A percentile compares a stretch with the other conserved stretches of the same genome.
These are phyloP conservation scores for Amanita inopinata DNA, from an alignment of 768 basidiomycete species.

Conservation along the genomic window DNA sequence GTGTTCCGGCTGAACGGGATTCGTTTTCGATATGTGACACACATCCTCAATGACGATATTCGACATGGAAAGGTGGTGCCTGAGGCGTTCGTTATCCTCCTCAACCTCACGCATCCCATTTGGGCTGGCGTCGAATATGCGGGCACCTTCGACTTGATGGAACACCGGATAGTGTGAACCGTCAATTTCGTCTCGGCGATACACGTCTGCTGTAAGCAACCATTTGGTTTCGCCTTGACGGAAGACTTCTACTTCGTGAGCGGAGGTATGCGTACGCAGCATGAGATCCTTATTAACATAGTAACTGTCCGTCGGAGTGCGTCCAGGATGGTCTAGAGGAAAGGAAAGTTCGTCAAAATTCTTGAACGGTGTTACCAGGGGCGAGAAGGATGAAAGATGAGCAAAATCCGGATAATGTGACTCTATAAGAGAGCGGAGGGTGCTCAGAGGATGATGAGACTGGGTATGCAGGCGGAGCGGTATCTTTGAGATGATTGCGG, in stretches of 20 bases:
- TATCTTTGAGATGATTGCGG: slow-evolving; percentile 77
- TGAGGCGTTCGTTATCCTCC: slow-evolving; percentile 61
- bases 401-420: slow-evolving; percentile 70
- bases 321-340: slow-evolving; percentile 86
- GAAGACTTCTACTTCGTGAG: slow-evolving; percentile 94
- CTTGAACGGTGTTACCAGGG: slow-evolving; percentile 80
- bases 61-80: slow-evolving; percentile 48
- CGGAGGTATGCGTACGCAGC: slow-evolving; percentile 97
- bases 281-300: slow-evolving; percentile 86
- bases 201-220: slow-evolving; percentile 94
- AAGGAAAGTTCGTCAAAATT: slow-evolving; percentile 98
- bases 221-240: slow-evolving; percentile 65
- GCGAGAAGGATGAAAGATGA: slow-evolving; percentile 70
- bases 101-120: slow-evolving; percentile 52
- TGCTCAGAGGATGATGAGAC: slow-evolving; percentile 77
- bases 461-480: slow-evolving; percentile 65
- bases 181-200: slow-evolving; percentile 97
- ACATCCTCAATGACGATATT: slow-evolving; percentile 86
- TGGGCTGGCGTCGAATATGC: slow-evolving; percentile 58
- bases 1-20: slow-evolving; percentile 76
- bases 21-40: slow-evolving; percentile 58
- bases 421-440: slow-evolving; percentile 77
- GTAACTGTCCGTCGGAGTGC: slow-evolving; percentile 86
- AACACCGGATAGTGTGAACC: slow-evolving; percentile 95
- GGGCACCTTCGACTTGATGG: slow-evolving; percentile 95